Evolutionary conservation across 495 filamentous ascomycete species (phyloP).

Genomic region (Penicillium bialowiezense): DNA sequence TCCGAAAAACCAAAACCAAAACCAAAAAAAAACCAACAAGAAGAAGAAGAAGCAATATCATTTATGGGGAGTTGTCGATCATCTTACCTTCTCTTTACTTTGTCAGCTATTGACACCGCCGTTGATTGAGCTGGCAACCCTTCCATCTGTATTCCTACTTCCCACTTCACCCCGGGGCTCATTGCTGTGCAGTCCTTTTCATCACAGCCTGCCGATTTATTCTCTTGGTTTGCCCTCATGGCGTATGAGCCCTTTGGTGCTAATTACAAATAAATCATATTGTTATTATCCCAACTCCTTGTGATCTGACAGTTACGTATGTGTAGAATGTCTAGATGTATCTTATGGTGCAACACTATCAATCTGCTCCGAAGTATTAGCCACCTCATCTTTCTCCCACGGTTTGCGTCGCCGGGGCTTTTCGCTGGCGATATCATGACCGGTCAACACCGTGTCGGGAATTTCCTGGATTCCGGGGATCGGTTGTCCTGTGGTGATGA

Average conservation of each 20-base stretch:
- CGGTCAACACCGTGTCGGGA: conserved; percentile 73
- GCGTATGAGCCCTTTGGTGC: conserved; percentile 3
- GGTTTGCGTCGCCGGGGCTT: conserved; percentile 65
- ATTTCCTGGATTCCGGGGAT: conserved; percentile 91
- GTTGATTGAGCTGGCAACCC: neutral
- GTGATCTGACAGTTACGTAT: too few species aligned
- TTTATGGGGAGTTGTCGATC: conserved; percentile 3
- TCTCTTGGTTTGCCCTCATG: conserved; percentile 12
- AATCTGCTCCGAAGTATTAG: conserved; percentile 3
- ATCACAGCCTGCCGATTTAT: conserved; percentile 18
- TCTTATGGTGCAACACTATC: conserved; percentile 4
- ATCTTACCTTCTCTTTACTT: conserved; percentile 2
- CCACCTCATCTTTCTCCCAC: conserved; percentile 62
- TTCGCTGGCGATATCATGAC: conserved; percentile 53
- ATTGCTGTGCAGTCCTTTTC: conserved; percentile 12
- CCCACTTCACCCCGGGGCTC: neutral
- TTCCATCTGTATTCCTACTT: neutral
- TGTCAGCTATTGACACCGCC: conserved; percentile 1
- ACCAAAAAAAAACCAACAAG: neutral
- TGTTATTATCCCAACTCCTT: conserved; percentile 3
- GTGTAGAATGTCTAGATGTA: too few species aligned
- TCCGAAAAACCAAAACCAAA: conserved; percentile 1
- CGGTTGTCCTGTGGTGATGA: conserved; percentile 78
- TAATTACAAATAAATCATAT: conserved; percentile 7
- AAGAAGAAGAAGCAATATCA: neutral